Base-by-base conservation (phyloP, 176 grass and related monocot genomes). In the Musa itinerans region DNA sequence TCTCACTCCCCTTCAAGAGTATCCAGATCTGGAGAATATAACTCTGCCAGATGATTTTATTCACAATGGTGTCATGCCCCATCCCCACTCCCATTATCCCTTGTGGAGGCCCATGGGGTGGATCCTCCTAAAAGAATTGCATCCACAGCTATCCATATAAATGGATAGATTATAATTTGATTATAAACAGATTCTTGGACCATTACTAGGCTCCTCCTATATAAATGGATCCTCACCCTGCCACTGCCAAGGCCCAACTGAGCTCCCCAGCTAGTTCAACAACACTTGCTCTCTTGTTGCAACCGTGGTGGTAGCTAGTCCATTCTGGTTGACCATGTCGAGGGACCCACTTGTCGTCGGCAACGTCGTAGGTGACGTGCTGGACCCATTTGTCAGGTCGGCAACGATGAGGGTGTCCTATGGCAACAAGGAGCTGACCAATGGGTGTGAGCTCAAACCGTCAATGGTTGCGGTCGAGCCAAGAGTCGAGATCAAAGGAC, bases 271-370 rank as follows among this genome's bases (percentile, higher is more conserved):
- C 10, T 68, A 7, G 13, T 13, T 17, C 34, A 43, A 43, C 34
- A 43, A 43, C 34, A 43, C 34, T 43, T 2, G 2, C 1, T 34
- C n/a, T n/a, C 58, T 20, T 43, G 34, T 43, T n/a, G 19, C 8
- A 4, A n/a, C 17, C 16, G 1, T 17, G 9, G 20, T 43, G 34
- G 34, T 6, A 43, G 34, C 4, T 43, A 43, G 34, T 43, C 34
- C 34, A 43, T 43, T 43, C 34, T 43, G 34, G 34, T 43, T 29
- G 65, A 73, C 14, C 72, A 84, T 84, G 86, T 89, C 86, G 15
- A 92, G 86, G 73, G 85, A 97, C 72, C 87, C 93, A 4, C 79
- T 97, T 54, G 88, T 90, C 24, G 83, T 97, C 9, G 93, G 90
- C 1, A 66, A 65, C 62, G 72, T 97, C 58, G 77, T 97, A 2